Evolutionary conservation across 305 asterid species (phyloP).

Genomic region (Fraxinus dipetala): DNA sequence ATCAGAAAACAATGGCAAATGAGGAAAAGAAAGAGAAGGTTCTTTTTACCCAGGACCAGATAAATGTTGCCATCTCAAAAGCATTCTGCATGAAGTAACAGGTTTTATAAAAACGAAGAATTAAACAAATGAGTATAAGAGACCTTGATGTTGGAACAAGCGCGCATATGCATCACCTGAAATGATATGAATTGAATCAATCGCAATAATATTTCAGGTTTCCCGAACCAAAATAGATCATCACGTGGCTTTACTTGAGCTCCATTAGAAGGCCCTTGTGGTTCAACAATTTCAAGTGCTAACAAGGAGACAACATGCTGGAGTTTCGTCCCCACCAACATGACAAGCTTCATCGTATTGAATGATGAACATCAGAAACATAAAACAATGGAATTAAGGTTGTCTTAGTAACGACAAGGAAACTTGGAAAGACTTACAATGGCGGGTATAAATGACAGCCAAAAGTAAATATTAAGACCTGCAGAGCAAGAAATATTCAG

Average conservation of each 20-base stretch:
- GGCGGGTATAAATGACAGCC: slow-evolving; percentile 86
- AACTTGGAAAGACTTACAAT: slow-evolving; percentile 50
- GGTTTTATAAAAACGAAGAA: neutral
- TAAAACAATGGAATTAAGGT: neutral
- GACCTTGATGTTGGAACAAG: neutral
- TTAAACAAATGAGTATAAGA: neutral
- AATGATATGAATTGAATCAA: slow-evolving; percentile 85
- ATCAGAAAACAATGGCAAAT: slow-evolving; percentile 1
- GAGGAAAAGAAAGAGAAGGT: neutral
- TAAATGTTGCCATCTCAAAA: slow-evolving; percentile 93
- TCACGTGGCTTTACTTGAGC: slow-evolving; percentile 86
- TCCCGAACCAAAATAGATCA: slow-evolving; percentile 86
- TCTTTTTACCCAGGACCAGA: slow-evolving; percentile 80
- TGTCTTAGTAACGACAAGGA: neutral
- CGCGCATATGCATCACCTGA: slow-evolving; percentile 46
- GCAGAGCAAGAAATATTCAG: slow-evolving; percentile 24
- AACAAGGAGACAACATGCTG: slow-evolving; percentile 82
- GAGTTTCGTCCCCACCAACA: slow-evolving; percentile 88
- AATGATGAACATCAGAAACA: slow-evolving; percentile 21
- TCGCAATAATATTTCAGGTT: slow-evolving; percentile 75
- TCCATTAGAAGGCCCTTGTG: slow-evolving; percentile 44
- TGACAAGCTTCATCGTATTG: slow-evolving; percentile 56
- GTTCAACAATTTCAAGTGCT: slow-evolving; percentile 77
- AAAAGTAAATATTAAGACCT: slow-evolving; percentile 88
- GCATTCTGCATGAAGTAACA: slow-evolving; percentile 61